Evolutionary conservation across 805 yeast genomes (phyloP).

Genomic region (Lipomyces orientalis): DNA sequence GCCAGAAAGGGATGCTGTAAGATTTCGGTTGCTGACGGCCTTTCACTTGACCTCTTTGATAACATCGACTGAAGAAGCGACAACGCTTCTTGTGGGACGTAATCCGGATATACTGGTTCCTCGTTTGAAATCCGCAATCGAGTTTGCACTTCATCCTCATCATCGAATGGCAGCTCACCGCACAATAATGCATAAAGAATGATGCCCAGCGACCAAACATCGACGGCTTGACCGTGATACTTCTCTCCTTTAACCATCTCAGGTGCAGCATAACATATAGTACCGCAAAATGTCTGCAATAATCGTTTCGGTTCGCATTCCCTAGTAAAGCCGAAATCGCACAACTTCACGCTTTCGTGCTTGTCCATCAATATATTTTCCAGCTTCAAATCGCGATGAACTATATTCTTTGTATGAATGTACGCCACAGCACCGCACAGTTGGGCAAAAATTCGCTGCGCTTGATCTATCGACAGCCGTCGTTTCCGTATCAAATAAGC

Average conservation of each 20-base stretch:
- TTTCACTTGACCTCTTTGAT: slow-evolving; percentile 64
- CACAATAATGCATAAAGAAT: slow-evolving; percentile 81
- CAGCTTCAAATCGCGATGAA: slow-evolving; percentile 76
- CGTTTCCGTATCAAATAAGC: slow-evolving; percentile 44
- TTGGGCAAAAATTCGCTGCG: slow-evolving; percentile 54
- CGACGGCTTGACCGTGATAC: slow-evolving; percentile 76
- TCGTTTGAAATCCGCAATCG: slow-evolving; percentile 63
- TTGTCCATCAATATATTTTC: slow-evolving; percentile 64
- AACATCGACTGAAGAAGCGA: slow-evolving; percentile 61
- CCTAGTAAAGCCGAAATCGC: slow-evolving; percentile 94
- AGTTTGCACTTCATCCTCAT: slow-evolving; percentile 69
- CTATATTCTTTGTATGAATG: slow-evolving; percentile 76
- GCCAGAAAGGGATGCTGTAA: slow-evolving; percentile 54
- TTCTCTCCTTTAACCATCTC: slow-evolving; percentile 73
- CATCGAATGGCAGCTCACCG: slow-evolving; percentile 92
- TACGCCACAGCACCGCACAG: slow-evolving; percentile 68
- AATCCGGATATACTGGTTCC: slow-evolving; percentile 64
- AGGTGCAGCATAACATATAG: slow-evolving; percentile 96
- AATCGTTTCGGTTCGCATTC: slow-evolving; percentile 64
- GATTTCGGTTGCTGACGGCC: slow-evolving; percentile 65
- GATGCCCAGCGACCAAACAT: slow-evolving; percentile 91
- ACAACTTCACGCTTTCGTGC: slow-evolving; percentile 77
- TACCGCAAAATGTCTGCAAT: slow-evolving; percentile 88
- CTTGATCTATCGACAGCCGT: slow-evolving; percentile 49
- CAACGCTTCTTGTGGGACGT: slow-evolving; percentile 56